These are phyloP conservation scores for Globisporangium takayamanum DNA, from an alignment of 352 stramenopile genomes.

Conservation along the genomic window DNA sequence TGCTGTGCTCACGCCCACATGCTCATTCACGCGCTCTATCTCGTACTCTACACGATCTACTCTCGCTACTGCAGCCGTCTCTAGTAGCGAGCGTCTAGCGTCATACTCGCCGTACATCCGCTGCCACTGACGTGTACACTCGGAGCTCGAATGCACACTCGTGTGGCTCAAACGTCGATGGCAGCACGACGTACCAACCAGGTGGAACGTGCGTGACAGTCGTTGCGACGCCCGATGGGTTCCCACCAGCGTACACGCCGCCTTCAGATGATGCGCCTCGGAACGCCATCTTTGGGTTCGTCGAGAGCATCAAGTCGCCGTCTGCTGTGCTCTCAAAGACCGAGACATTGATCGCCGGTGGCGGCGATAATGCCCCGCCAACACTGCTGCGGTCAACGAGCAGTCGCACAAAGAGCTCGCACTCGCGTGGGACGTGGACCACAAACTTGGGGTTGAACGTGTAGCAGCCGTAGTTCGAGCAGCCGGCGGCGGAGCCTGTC, in stretches of 20 bases:
- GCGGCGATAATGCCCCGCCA: background rate
- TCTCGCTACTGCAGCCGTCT: background rate
- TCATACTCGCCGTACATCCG: constrained; percentile 33
- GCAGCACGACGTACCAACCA: constrained; percentile 69
- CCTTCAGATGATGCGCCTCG: constrained; percentile 42
- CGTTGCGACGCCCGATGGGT: constrained; percentile 46
- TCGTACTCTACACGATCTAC: background rate
- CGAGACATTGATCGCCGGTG: constrained; percentile 65
- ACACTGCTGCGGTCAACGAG: constrained; percentile 17
- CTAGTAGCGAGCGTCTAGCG: background rate
- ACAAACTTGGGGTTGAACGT: constrained; percentile 80
- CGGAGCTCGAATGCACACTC: constrained; percentile 51
- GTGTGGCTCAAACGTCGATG: constrained; percentile 68
- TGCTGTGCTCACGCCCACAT: too few species aligned
- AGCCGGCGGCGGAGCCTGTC: constrained; percentile 57
- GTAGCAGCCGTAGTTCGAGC: constrained; percentile 77
- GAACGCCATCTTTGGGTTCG: constrained; percentile 48
- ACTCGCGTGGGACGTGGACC: constrained; percentile 45
- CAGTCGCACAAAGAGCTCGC: constrained; percentile 48
- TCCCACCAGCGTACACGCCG: constrained; percentile 50
- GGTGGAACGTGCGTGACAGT: constrained; percentile 26
- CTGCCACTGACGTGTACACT: constrained; percentile 36
- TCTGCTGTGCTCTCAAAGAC: constrained; percentile 58
- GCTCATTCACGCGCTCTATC: too few species aligned
- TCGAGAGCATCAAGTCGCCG: constrained; percentile 52